phyloP scores from a whole-genome alignment of 148 eudicot species.

The Rhododendron simsii region DNA sequence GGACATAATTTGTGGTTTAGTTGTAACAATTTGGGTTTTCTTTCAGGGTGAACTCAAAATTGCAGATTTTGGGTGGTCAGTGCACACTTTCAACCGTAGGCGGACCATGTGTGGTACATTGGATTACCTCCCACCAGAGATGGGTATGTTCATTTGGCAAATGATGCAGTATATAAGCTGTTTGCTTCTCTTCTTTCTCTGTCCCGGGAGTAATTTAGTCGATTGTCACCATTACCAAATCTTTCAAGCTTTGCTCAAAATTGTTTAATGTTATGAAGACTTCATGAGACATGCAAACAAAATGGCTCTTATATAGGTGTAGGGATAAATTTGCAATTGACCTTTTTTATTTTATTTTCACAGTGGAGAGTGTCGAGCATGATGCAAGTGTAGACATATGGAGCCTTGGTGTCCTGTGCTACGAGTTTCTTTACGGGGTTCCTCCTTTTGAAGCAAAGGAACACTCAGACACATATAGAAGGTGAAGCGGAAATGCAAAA shows the following conservation, averaged over 20 bases:
- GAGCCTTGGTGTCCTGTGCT: slow-evolving; percentile 90
- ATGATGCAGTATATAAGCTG: background rate
- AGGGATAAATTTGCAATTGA: background rate
- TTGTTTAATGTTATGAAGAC: background rate
- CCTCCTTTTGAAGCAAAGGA: slow-evolving; percentile 98
- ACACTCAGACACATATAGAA: slow-evolving; percentile 91
- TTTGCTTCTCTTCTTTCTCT: background rate
- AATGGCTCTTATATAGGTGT: background rate
- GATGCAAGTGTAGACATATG: slow-evolving; percentile 95
- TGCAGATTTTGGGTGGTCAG: slow-evolving; percentile 99
- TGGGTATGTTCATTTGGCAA: slow-evolving; percentile 57
- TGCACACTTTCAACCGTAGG: slow-evolving; percentile 92
- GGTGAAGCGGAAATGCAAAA: slow-evolving; percentile 34
- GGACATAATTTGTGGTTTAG: background rate
- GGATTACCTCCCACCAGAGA: slow-evolving; percentile 97
- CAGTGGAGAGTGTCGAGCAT: slow-evolving; percentile 94
- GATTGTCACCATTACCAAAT: background rate
- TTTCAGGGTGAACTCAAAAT: slow-evolving; percentile 92
- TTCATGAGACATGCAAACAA: background rate
- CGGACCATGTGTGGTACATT: slow-evolving; percentile 96
- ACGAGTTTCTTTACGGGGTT: slow-evolving; percentile 83
- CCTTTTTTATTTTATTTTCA: background rate
- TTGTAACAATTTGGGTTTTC: background rate
- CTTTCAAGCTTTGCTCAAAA: background rate
- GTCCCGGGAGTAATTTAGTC: background rate